Evolutionary conservation across 2,329 filamentous ascomycete genomes (phyloP).

Genomic region (Aspergillus sp.): DNA sequence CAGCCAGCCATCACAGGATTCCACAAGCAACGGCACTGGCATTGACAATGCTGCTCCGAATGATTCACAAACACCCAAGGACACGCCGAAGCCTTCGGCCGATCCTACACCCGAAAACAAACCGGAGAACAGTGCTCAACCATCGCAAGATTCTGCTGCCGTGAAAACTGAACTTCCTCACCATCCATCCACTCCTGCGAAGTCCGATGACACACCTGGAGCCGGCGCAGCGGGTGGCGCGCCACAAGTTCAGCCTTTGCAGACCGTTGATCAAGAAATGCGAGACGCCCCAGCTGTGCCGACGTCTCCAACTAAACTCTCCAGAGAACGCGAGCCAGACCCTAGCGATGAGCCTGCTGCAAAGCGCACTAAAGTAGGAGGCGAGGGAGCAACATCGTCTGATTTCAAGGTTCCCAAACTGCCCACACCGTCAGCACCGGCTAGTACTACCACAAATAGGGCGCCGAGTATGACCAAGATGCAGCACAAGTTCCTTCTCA

Average conservation of each 20-base stretch:
- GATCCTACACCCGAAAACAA: slow-evolving; percentile 6
- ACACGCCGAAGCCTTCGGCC: slow-evolving; percentile 5
- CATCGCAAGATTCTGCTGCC: slow-evolving; percentile 10
- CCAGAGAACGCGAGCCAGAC: slow-evolving; percentile 76
- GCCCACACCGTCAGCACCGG: slow-evolving; percentile 28
- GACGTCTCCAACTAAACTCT: slow-evolving; percentile 52
- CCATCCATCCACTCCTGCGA: slow-evolving; percentile 21
- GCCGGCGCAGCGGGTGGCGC: slow-evolving; percentile 13
- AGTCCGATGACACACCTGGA: slow-evolving; percentile 11
- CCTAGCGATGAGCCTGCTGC: slow-evolving; percentile 58
- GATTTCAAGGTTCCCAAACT: slow-evolving; percentile 43
- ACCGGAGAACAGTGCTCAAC: slow-evolving; percentile 17
- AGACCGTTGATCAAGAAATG: slow-evolving; percentile 47
- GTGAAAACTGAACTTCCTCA: slow-evolving; percentile 32
- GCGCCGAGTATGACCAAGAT: slow-evolving; percentile 33
- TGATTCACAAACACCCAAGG: slow-evolving; percentile 4
- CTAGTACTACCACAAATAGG: slow-evolving; percentile 8
- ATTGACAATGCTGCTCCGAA: background rate
- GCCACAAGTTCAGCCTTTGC: slow-evolving; percentile 14
- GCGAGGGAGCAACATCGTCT: slow-evolving; percentile 38
- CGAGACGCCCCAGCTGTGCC: slow-evolving; percentile 52
- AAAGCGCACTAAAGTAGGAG: slow-evolving; percentile 75
- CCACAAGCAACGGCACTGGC: slow-evolving; percentile 1
- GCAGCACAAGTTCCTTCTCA: slow-evolving; percentile 39
- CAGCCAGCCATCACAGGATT: slow-evolving; percentile 1